Conservation (phyloP, 2,329 filamentous ascomycete genomes). For the Hypoxylon sp. region DNA sequence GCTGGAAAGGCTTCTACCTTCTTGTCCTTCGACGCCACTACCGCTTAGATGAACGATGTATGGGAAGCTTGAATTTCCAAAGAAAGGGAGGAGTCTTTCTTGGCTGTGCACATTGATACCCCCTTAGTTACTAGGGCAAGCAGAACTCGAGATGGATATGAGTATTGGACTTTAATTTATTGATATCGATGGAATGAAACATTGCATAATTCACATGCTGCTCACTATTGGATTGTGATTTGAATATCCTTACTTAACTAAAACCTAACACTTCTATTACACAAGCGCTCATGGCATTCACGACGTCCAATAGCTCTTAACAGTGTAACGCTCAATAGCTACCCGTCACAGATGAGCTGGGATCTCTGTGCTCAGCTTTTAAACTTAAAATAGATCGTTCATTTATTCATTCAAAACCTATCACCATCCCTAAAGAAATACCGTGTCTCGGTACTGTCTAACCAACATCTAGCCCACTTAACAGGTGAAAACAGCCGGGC, state of each 20-base stretch:
- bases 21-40: slow-evolving; percentile 56
- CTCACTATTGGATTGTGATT: neutral
- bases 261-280: neutral
- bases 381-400: neutral
- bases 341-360: neutral
- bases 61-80: neutral
- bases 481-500: slow-evolving; percentile 51
- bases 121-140: neutral
- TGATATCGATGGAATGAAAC: slow-evolving; percentile 38
- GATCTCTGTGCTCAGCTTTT: neutral
- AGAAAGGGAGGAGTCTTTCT: neutral
- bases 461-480: slow-evolving; percentile 28
- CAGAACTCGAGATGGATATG: slow-evolving; percentile 21
- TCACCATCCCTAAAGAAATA: neutral
- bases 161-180: slow-evolving; percentile 37
- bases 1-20: slow-evolving; percentile 63
- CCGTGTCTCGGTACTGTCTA: neutral
- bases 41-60: slow-evolving; percentile 30
- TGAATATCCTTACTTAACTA: neutral
- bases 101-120: slow-evolving; percentile 4
- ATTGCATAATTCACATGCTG: slow-evolving; percentile 1
- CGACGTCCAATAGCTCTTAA: neutral
- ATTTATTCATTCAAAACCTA: slow-evolving; percentile 13
- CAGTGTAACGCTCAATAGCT: neutral
- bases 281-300: neutral